Base-by-base conservation (phyloP, 768 basidiomycete species). In the Gloeopeniophorella convolvens region DNA sequence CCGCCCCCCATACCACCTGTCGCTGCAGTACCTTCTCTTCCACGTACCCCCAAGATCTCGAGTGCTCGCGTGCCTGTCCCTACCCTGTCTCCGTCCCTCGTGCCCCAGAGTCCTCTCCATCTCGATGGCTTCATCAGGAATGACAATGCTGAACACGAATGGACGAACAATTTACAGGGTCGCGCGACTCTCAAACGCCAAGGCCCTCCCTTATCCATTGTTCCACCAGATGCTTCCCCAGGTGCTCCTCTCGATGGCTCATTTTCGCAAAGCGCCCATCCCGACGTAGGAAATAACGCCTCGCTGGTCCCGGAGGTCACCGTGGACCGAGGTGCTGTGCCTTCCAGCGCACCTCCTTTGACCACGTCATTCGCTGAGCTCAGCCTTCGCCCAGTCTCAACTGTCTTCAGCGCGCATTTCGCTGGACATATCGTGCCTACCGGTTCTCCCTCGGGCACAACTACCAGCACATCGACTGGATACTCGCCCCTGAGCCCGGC, bases 331-430 rank as follows among this genome's bases (percentile, higher is more conserved):
- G 65, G 65, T 4, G 59, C 65, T 5, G 55, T 57, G 9, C 66
- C 67, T 6, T 59, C 62, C 6, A 86, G 82, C 59, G 85, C 85
- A 23, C 87, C 86, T 2, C 73, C 85, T 18, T 70, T 75, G 37
- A 72, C 78, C 8, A 66, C 74, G 1, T 77, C 79, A 44, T 90
- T 89, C 59, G 74, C 82, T 10, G 69, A 76, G 3, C 72, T 91
- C 40, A 80, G 78, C 59, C 66, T 91, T 44, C 77, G 89, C 13
- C 88, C 88, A 3, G 72, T 89, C 15, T 90, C 89, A 18, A 79
- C 81, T 1, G 70, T 83, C 35, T 91, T 91, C 64, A 83, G 84
- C 60, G 69, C 78, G 9, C 79, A 85, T 23, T 85, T 89, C 59
- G 71, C 74, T 8, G 72, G 72, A 21, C 66, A 72, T 50, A 64